A percentile compares a stretch with the other conserved stretches of the same genome.
These are phyloP conservation scores for Stemphylium lycopersici DNA, from an alignment of 2,329 filamentous ascomycete genomes.

Conservation along the genomic window DNA sequence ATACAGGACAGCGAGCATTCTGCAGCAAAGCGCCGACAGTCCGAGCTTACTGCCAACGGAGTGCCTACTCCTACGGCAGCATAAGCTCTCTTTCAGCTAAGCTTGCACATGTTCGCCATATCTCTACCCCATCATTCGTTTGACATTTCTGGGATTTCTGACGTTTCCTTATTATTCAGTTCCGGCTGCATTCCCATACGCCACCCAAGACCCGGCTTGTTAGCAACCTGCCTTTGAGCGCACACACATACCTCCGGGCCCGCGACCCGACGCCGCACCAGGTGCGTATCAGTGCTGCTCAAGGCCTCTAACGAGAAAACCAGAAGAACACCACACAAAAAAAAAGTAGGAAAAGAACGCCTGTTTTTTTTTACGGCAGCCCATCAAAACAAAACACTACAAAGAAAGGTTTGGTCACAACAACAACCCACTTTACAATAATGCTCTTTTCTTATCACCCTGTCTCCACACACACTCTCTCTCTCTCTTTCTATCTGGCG, in stretches of 20 bases:
- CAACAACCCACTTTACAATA: slow-evolving; percentile 3
- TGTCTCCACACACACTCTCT: background rate
- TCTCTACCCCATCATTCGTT: slow-evolving; percentile 16
- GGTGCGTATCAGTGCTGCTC: slow-evolving; percentile 24
- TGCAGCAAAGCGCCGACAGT: slow-evolving; percentile 42
- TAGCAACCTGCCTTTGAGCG: slow-evolving; percentile 9
- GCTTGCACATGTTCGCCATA: slow-evolving; percentile 39
- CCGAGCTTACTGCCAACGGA: slow-evolving; percentile 38
- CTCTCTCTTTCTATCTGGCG: background rate
- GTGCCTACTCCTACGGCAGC: slow-evolving; percentile 36
- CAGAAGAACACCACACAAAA: slow-evolving; percentile 20
- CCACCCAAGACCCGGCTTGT: slow-evolving; percentile 17
- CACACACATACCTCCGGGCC: slow-evolving; percentile 7
- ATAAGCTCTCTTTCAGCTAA: slow-evolving; percentile 38
- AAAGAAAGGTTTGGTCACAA: slow-evolving; percentile 22
- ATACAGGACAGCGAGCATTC: slow-evolving; percentile 45
- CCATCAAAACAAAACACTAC: slow-evolving; percentile 14
- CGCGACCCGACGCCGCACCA: slow-evolving; percentile 12
- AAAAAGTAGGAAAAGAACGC: slow-evolving; percentile 35
- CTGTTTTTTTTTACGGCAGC: background rate
- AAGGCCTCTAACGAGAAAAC: slow-evolving; percentile 29
- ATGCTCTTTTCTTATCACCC: slow-evolving; percentile 2
- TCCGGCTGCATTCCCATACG: slow-evolving; percentile 24
- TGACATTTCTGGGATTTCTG: slow-evolving; percentile 28
- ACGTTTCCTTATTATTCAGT: slow-evolving; percentile 33